Evolutionary conservation across 306 rosid species (phyloP), one percentile per base, ranked within the genome.

Genomic region (Alnus rubra): DNA sequence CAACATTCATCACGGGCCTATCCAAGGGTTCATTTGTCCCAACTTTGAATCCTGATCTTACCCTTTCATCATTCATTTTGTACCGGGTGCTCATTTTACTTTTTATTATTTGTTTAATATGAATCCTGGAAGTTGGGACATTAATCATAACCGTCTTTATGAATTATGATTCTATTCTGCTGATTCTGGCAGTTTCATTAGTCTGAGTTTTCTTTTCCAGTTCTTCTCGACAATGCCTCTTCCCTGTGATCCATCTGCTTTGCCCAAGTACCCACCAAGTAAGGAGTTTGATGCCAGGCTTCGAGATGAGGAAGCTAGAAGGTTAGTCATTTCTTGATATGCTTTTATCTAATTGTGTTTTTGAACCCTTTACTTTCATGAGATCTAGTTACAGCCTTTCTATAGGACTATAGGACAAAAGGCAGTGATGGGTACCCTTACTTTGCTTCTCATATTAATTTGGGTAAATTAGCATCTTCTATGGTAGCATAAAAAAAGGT

Each of bases 241-340:
- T 84, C 94, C 98, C 49, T 85, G 87, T 74, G 87, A 88, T 81
- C 98, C 97, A 48, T 90, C 88, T 63, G 67, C 85, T 77, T 82
- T 94, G 87, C 98, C 97, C 5, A 89, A 87, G 80, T 90, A 90
- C 76, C 93, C 94, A 60, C 97, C 98, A 0, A 90, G 92, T 88
- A 94, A 94, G 89, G 98, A 94, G 88, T 86, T 92, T 74, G 93
- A 90, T 90, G 91, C 83, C 71, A 90, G 87, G 83, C 81, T 85
- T 73, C 89, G 88, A 63, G 89, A 94, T 1, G 94, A 90, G 84
- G 95, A 91, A 85, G 83, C 88, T 56, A 88, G 86, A 88, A 90
- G 98, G 98, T 94, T 83, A 75, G 75, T 45, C 50, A 75, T 78
- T 81, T 78, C 42, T 50, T 9, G 9, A 69, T 71, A 23, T 74